A percentile compares a stretch with the other conserved stretches of the same genome.
Evolutionary conservation across 2,329 filamentous ascomycete genomes (phyloP).

Genomic region (Ciborinia camelliae): DNA sequence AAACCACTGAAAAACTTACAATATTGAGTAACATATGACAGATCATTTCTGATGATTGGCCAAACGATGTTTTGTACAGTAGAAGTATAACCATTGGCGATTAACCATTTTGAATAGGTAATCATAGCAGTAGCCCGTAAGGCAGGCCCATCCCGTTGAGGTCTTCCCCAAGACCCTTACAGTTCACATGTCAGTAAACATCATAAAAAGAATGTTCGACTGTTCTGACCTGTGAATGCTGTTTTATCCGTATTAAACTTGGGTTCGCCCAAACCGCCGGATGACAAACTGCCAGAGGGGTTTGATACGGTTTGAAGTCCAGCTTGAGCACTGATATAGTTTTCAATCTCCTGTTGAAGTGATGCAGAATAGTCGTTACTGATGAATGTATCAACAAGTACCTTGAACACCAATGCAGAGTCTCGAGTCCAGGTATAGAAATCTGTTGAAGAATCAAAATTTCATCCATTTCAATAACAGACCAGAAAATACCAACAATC

Average conservation of each 20-base stretch:
- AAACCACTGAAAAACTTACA: slow-evolving; percentile 42
- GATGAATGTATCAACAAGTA: slow-evolving; percentile 62
- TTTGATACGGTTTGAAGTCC: slow-evolving; percentile 56
- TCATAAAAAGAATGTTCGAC: background rate
- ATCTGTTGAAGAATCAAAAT: slow-evolving; percentile 47
- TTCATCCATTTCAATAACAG: background rate
- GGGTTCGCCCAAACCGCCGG: slow-evolving; percentile 62
- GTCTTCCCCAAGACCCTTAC: slow-evolving; percentile 62
- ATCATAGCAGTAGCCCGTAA: slow-evolving; percentile 72
- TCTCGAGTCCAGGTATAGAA: slow-evolving; percentile 80
- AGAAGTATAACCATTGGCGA: slow-evolving; percentile 54
- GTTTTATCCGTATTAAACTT: slow-evolving; percentile 66
- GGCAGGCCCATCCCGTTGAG: slow-evolving; percentile 76
- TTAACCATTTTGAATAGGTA: slow-evolving; percentile 68
- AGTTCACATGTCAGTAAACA: background rate
- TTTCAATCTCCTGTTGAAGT: slow-evolving; percentile 54
- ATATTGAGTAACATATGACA: slow-evolving; percentile 71
- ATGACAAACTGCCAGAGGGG: slow-evolving; percentile 44
- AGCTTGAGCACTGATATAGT: slow-evolving; percentile 67
- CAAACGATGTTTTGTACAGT: slow-evolving; percentile 54
- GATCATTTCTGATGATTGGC: slow-evolving; percentile 73
- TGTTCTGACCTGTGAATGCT: slow-evolving; percentile 51
- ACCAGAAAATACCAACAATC: slow-evolving; percentile 47
- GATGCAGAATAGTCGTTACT: slow-evolving; percentile 47
- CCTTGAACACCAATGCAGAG: slow-evolving; percentile 66